These are phyloP conservation scores for Martensiomyces pterosporus DNA, from an alignment of 192 early-diverging fungal genomes.

Conservation along the genomic window DNA sequence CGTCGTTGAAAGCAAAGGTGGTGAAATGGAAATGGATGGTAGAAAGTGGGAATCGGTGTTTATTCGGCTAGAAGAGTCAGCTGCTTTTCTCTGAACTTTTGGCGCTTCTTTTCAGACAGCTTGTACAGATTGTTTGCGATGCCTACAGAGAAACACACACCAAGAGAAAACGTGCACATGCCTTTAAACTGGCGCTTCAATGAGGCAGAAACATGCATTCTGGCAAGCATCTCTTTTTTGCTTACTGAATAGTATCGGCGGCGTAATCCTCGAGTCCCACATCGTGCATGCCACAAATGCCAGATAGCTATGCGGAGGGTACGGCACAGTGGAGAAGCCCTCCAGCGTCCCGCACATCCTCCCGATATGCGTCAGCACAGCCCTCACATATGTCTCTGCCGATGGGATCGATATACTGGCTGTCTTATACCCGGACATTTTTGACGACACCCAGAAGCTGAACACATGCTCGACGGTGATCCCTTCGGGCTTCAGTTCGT, in stretches of 20 bases:
- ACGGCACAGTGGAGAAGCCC: conserved; percentile 32
- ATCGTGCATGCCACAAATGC: conserved; percentile 30
- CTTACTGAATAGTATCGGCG: conserved; percentile 46
- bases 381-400: conserved; percentile 69
- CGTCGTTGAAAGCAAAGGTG: no score
- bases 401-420: conserved; percentile 72
- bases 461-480: conserved; percentile 87
- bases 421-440: conserved; percentile 89
- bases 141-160: conserved; percentile 17
- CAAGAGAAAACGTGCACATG: neutral
- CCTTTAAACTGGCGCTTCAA: no score
- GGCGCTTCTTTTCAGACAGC: conserved; percentile 29
- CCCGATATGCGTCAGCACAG: conserved; percentile 69
- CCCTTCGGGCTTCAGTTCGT: conserved; percentile 68
- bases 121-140: conserved; percentile 46
- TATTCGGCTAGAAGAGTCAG: neutral
- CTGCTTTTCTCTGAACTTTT: neutral
- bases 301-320: conserved; percentile 43
- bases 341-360: conserved; percentile 56
- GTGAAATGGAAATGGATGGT: no score
- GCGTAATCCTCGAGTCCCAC: conserved; percentile 41
- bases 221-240: conserved; percentile 5
- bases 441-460: conserved; percentile 90
- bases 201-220: no score
- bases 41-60: neutral